A percentile compares a stretch with the other conserved stretches of the same genome.
phyloP scores from a whole-genome alignment of 441 rosid genomes.

The Geranium incanum region DNA sequence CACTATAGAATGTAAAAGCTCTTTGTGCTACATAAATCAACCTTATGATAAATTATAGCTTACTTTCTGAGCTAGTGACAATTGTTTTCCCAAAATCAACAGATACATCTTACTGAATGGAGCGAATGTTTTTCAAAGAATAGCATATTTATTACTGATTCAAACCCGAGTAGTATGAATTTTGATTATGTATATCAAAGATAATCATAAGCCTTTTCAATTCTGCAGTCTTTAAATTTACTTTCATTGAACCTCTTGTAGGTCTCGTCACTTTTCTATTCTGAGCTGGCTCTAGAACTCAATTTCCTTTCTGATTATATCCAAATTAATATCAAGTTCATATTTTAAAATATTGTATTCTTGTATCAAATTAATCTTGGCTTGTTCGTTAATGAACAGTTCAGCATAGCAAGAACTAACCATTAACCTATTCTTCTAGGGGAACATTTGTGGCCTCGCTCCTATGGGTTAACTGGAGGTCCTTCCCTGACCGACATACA shows the following conservation, averaged over 20 bases:
- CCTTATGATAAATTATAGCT: too few relatives aligned
- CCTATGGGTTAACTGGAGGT: neutral
- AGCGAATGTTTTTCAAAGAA: too few relatives aligned
- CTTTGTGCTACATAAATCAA: too few relatives aligned
- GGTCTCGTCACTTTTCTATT: neutral
- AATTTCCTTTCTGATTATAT: neutral
- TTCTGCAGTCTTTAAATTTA: too few relatives aligned
- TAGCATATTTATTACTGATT: too few relatives aligned
- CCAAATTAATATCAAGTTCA: neutral
- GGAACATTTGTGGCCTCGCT: constrained; percentile 3
- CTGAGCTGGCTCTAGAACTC: neutral
- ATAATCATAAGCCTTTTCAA: too few relatives aligned
- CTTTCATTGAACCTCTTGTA: neutral
- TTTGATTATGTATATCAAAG: too few relatives aligned
- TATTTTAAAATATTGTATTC: neutral
- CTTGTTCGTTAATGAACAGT: neutral
- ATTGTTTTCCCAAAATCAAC: too few relatives aligned
- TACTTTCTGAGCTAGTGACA: too few relatives aligned
- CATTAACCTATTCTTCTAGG: neutral
- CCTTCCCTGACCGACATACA: neutral
- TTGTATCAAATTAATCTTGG: neutral
- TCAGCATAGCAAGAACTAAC: neutral
- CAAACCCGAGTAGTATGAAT: too few relatives aligned
- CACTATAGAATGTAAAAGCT: too few relatives aligned
- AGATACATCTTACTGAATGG: too few relatives aligned